Percentiles rank a stretch among this genome's conserved stretches.
Conservation (phyloP, 768 basidiomycete species). For the Boletus edulis region DNA sequence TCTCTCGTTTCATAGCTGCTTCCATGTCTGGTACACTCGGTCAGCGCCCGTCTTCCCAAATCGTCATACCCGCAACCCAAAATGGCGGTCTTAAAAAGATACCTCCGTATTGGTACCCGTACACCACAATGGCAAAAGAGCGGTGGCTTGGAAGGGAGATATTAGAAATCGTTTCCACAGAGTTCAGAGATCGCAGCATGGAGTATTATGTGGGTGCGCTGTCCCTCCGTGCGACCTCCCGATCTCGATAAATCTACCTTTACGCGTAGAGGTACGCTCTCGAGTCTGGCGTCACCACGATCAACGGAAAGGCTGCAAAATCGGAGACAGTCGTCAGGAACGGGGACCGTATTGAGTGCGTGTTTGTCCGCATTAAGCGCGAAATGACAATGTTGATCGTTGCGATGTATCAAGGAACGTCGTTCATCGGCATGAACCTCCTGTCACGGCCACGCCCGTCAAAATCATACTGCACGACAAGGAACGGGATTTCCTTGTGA, state of each 20-base stretch:
- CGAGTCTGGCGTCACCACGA: slow-evolving; percentile 92
- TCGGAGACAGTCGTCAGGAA: slow-evolving; percentile 78
- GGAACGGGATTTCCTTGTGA: slow-evolving; percentile 81
- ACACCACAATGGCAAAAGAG: slow-evolving; percentile 89
- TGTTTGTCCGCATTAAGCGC: slow-evolving; percentile 13
- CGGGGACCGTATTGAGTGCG: slow-evolving; percentile 89
- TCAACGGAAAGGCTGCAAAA: slow-evolving; percentile 86
- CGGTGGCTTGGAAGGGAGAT: slow-evolving; percentile 88
- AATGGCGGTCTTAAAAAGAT: slow-evolving; percentile 68
- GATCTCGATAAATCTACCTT: neutral
- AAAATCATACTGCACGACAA: slow-evolving; percentile 75
- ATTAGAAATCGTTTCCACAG: slow-evolving; percentile 89
- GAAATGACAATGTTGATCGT: neutral
- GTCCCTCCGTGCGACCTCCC: neutral
- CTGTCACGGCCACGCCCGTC: slow-evolving; percentile 82
- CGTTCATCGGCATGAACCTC: slow-evolving; percentile 96
- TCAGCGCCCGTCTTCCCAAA: slow-evolving; percentile 28
- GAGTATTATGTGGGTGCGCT: slow-evolving; percentile 84
- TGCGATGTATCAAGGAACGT: slow-evolving; percentile 59
- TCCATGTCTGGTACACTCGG: slow-evolving; percentile 40
- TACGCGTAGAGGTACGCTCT: slow-evolving; percentile 59
- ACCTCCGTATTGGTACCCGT: slow-evolving; percentile 89
- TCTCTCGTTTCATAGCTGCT: slow-evolving; percentile 50
- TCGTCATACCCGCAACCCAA: slow-evolving; percentile 8
- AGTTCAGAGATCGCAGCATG: slow-evolving; percentile 90